Evolutionary conservation across 768 basidiomycete species (phyloP).

Genomic region (Clitopilus hobsonii): DNA sequence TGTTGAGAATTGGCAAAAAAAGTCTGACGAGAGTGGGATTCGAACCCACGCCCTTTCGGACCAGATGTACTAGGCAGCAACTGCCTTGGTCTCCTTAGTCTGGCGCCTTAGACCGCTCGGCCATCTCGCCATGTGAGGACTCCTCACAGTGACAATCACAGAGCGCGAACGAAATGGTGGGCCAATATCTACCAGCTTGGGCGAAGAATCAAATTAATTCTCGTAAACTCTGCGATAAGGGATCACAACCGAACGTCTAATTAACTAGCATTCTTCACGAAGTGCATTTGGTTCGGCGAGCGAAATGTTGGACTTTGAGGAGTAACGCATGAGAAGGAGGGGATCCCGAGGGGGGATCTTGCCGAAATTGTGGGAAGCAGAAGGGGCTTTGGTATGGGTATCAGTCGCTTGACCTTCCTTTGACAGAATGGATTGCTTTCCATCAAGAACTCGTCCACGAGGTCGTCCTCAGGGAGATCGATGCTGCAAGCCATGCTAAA

Average conservation of each 20-base stretch:
- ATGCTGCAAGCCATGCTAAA: neutral
- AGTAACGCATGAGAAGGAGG: neutral
- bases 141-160: neutral
- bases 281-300: neutral
- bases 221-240: too few relatives aligned
- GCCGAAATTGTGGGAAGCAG: neutral
- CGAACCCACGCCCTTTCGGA: conserved; percentile 34
- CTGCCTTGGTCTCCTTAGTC: conserved; percentile 49
- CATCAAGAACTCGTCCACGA: neutral
- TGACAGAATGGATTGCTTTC: neutral
- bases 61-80: conserved; percentile 15
- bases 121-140: conserved; percentile 45
- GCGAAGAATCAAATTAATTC: too few relatives aligned
- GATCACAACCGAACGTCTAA: neutral
- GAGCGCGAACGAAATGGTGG: neutral
- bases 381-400: neutral
- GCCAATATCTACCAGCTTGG: too few relatives aligned
- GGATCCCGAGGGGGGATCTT: neutral
- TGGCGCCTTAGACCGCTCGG: conserved; percentile 90
- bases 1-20: neutral
- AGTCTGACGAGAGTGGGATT: conserved; percentile 33
- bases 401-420: neutral
- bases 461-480: neutral
- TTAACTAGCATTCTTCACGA: neutral
- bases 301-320: neutral